Percentiles rank a stretch among this genome's conserved stretches.
Evolutionary conservation across 805 yeast species (phyloP).

Genomic region (Maudiozyma bulderi): DNA sequence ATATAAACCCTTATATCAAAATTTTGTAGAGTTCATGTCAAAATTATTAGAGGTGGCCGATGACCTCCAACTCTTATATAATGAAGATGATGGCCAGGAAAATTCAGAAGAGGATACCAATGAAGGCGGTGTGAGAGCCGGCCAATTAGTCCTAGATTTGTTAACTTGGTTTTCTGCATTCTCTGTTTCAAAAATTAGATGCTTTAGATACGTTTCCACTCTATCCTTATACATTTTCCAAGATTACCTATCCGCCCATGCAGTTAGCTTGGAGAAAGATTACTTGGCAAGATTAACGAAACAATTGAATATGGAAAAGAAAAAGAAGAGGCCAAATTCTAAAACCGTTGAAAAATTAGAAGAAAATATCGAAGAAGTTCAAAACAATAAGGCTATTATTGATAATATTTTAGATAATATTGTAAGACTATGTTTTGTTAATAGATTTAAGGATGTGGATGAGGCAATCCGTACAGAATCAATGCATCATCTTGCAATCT

Average conservation of each 20-base stretch:
- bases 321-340: conserved; percentile 31
- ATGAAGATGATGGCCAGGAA: conserved; percentile 17
- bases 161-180: conserved; percentile 70
- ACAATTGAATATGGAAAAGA: conserved; percentile 30
- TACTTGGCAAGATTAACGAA: conserved; percentile 32
- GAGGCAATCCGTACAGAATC: conserved; percentile 63
- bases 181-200: conserved; percentile 58
- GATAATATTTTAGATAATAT: conserved; percentile 56
- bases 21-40: conserved; percentile 47
- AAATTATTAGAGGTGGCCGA: conserved; percentile 43
- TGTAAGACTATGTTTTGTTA: conserved; percentile 55
- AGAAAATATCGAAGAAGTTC: conserved; percentile 33
- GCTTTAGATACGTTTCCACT: conserved; percentile 63
- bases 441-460: conserved; percentile 75
- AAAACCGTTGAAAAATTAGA: conserved; percentile 40
- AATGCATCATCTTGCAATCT: conserved; percentile 48
- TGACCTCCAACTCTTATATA: conserved; percentile 53
- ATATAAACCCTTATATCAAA: conserved; percentile 39
- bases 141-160: conserved; percentile 35
- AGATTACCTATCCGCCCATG: conserved; percentile 46
- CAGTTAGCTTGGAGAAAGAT: conserved; percentile 29
- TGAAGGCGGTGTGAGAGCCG: conserved; percentile 25
- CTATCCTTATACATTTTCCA: conserved; percentile 49
- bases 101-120: conserved; percentile 18
- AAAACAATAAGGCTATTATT: conserved; percentile 42